phyloP scores from a whole-genome alignment of 176 grass and related monocot genomes.

The Tillandsia fasciculata region DNA sequence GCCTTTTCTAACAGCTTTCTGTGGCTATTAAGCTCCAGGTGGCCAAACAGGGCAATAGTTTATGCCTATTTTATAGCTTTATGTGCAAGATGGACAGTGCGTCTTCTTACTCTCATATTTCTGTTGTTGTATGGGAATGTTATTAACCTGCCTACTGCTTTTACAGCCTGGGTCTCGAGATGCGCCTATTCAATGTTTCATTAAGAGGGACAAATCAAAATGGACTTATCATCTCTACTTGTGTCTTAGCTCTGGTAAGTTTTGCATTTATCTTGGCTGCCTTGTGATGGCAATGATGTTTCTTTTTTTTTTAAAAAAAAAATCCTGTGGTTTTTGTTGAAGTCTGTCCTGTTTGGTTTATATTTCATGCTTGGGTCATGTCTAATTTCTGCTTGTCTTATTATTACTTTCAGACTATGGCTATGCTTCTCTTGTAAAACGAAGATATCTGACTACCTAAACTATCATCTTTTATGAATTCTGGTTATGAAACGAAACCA shows the following conservation, averaged over 20 bases:
- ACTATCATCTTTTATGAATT: too few species aligned
- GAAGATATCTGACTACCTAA: too few species aligned
- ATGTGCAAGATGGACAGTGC: too few species aligned
- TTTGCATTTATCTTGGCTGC: not conserved
- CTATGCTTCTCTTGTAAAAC: too few species aligned
- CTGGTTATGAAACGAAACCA: too few species aligned
- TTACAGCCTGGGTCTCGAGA: conserved; percentile 90
- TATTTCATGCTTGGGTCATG: too few species aligned
- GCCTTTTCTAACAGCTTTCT: too few species aligned
- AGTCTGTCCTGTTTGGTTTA: too few species aligned
- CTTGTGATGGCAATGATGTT: not conserved
- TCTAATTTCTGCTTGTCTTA: too few species aligned
- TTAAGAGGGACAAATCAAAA: conserved; percentile 98
- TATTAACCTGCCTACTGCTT: conserved; percentile 22
- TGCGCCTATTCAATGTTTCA: conserved; percentile 82
- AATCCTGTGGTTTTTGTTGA: not conserved
- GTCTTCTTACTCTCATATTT: not conserved
- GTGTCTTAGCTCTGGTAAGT: conserved; percentile 72
- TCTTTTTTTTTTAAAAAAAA: not conserved
- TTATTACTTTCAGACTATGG: too few species aligned
- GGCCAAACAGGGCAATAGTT: not conserved
- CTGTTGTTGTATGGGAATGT: conserved; percentile 10
- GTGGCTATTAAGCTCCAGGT: too few species aligned
- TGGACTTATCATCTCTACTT: conserved; percentile 89
- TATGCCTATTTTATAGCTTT: not conserved